These are phyloP conservation scores for Rhynchosporium graminicola DNA, from an alignment of 2,329 filamentous ascomycete genomes.

Conservation along the genomic window DNA sequence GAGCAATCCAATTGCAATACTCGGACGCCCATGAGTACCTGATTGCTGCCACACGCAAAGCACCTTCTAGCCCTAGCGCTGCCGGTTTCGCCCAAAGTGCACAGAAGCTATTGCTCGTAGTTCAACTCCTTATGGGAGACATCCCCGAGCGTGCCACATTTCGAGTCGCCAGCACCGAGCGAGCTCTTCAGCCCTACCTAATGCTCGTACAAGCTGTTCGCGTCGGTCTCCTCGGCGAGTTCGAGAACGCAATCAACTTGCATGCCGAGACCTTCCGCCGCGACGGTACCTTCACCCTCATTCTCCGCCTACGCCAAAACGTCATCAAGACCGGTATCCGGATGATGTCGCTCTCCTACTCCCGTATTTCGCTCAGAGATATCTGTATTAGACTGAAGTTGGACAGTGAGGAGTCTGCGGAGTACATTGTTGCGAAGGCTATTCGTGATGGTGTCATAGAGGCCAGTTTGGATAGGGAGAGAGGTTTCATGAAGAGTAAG, in stretches of 20 bases:
- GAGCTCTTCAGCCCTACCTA: conserved; percentile 88
- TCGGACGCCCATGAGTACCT: conserved; percentile 96
- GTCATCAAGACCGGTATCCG: conserved; percentile 99
- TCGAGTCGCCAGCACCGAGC: conserved; percentile 84
- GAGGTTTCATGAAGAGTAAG: conserved; percentile 98
- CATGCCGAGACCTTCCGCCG: conserved; percentile 84
- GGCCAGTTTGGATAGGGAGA: conserved; percentile 89
- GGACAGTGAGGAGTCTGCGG: conserved; percentile 93
- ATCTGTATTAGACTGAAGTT: conserved; percentile 95
- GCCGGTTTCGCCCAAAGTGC: conserved; percentile 95
- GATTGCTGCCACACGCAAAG: conserved; percentile 90
- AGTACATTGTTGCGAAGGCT: conserved; percentile 99
- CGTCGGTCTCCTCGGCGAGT: conserved; percentile 93
- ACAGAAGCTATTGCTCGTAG: conserved; percentile 93
- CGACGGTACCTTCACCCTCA: conserved; percentile 93
- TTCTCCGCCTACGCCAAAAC: conserved; percentile 92
- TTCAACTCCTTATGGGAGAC: conserved; percentile 97
- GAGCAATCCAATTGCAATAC: conserved; percentile 94
- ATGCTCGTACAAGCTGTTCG: conserved; percentile 92
- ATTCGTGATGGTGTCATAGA: conserved; percentile 98
- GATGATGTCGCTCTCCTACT: conserved; percentile 98
- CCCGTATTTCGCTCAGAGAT: conserved; percentile 92
- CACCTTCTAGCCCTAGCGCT: conserved; percentile 84
- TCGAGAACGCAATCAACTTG: conserved; percentile 80
- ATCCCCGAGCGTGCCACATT: conserved; percentile 95